Evolutionary conservation across 108 stramenopile genomes (phyloP), one percentile per base, ranked within the genome.

Genomic region (Nitzschia sp.): DNA sequence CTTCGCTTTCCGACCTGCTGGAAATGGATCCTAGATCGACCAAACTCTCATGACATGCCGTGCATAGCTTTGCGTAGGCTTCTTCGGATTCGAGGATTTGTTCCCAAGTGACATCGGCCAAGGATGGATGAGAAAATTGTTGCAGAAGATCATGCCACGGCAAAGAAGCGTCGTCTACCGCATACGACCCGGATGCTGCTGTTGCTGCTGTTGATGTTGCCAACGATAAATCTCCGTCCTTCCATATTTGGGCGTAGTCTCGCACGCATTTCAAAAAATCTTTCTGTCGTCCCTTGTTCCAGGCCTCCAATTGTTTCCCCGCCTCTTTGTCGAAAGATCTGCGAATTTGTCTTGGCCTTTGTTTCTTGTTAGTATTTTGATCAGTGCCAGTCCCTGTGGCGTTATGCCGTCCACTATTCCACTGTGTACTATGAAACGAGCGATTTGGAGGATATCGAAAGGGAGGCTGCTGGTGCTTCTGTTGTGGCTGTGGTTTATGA

Each of bases 61-160:
- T 19, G 55, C 73, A 75, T 3, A 75, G 32, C n/a, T 26, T 22
- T 0, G 26, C 45, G 54, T 62, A 75, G 3, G 36, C 11, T 32
- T 67, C 53, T 67, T 75, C 73, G 8, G 66, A 62, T 44, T 52
- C 53, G 15, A 68, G 27, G 9, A 75, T 36, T 44, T 2, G 61
- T 0, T 63, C 53, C 53, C 53, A 63, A 30, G 62, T 33, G 17
- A 70, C 54, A 28, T 58, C 45, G 0, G 29, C 27, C 41, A 52
- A 25, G 17, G 61, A 38, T 3, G 60, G 62, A 63, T 64, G 47
- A 0, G 25, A 21, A 38, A 52, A 47, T 30, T 29, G 13, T 9
- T 41, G 6, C 13, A 41, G 38, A n/a, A n/a, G n/a, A n/a, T 13
- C 13, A 6, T 6, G 38, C 38, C 38, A 41, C 13, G 38, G 38